Base-by-base conservation (phyloP, 2,329 filamentous ascomycete species). In the Simplicillium sp. region DNA sequence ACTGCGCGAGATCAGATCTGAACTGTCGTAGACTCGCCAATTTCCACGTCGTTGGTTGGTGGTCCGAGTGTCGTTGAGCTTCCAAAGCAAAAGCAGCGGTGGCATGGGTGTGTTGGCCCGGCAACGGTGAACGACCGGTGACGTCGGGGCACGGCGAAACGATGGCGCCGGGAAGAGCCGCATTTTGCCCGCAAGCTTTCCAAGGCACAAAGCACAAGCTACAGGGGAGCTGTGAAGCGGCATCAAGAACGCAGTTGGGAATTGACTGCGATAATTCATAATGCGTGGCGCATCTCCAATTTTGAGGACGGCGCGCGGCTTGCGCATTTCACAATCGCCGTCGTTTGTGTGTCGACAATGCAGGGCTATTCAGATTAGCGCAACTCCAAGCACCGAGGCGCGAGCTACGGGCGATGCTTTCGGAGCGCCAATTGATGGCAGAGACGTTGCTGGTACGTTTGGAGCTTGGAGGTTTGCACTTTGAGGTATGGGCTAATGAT, bases 311-410 rank as follows among this genome's bases (percentile, higher is more conserved):
- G 54, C 59, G 34, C 60, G 56, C 12, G 48, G 56, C 46, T 41
- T 58, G 38, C 51, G 57, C 41, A 45, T 51, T 13, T 36, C 36
- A 34, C 36, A 28, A 39, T 49, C 47, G 43, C 53, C 56, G 31
- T 51, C 54, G 11, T 71, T 66, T 44, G 58, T 74, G 37, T 77
- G 72, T 54, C 60, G 64, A 37, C 73, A 76, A 60, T 78, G 75
- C 59, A 67, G 79, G 55, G 57, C 64, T 39, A 77, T 83, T 37
- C 77, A 80, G 54, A 79, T 83, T 64, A 77, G 72, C 57, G 67
- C 77, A 39, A 66, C 74, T 41, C 75, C 78, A 29, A 75, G 71
- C 42, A 75, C 70, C 29, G 72, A 77, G 46, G 66, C 71, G 37
- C 67, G 38, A 5, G 57, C 66, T 35, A 62, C 62, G 43, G 63